Percentiles rank a stretch among this genome's conserved stretches.
phyloP scores from a whole-genome alignment of 2,329 filamentous ascomycete species.

The Aaosphaeria pasadenensis region DNA sequence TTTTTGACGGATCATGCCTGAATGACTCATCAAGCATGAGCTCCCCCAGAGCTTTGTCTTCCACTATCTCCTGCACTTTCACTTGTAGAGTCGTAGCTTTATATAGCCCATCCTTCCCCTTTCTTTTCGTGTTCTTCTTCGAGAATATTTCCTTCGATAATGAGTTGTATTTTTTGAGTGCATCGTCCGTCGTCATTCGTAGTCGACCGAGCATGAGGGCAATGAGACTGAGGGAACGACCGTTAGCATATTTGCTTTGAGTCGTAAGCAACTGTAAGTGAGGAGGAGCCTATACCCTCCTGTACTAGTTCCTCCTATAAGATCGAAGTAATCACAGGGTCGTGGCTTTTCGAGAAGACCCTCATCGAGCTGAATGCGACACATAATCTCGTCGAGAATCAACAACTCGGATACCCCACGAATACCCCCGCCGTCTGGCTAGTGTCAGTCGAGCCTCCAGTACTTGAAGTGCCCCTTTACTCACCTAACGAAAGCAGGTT shows the following conservation, averaged over 20 bases:
- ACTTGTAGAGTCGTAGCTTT: neutral
- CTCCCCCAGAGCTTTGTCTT: neutral
- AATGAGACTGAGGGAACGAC: neutral
- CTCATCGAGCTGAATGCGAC: conserved; percentile 3
- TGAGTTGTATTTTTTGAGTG: neutral
- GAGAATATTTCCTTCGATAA: neutral
- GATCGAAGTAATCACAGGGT: conserved; percentile 17
- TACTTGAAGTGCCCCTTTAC: too few species aligned
- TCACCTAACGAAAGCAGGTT: too few species aligned
- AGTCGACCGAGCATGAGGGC: neutral
- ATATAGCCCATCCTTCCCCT: neutral
- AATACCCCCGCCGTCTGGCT: conserved; percentile 6
- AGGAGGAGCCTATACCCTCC: conserved; percentile 4
- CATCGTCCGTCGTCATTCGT: neutral
- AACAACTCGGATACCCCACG: conserved; percentile 12
- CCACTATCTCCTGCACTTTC: neutral
- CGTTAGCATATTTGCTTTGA: neutral
- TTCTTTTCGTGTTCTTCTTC: neutral
- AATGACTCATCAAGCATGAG: too few species aligned
- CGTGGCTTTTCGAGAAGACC: neutral
- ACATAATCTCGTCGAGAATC: conserved; percentile 13
- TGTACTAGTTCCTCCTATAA: conserved; percentile 16
- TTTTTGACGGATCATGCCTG: too few species aligned
- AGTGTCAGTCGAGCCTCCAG: too few species aligned
- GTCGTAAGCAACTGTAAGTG: neutral